Conservation (phyloP, 2,329 filamentous ascomycete genomes). For the Aureobasidium vineae region DNA sequence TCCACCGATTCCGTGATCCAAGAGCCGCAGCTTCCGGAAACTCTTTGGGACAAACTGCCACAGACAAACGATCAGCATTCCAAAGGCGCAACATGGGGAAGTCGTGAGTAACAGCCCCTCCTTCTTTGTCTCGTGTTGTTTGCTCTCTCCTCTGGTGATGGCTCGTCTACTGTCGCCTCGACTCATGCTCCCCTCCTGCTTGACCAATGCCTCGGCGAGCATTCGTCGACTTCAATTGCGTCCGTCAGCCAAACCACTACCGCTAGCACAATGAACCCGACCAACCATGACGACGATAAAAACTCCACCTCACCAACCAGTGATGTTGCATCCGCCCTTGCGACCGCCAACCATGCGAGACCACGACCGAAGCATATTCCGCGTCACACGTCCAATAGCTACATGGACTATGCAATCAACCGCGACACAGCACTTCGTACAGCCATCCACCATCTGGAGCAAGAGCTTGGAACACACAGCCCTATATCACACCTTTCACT, state of each 20-base stretch:
- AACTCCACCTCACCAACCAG: neutral
- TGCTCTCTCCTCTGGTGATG: constrained; percentile 13
- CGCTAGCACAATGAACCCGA: constrained; percentile 9
- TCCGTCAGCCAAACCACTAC: neutral
- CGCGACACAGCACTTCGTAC: constrained; percentile 38
- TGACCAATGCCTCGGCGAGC: neutral
- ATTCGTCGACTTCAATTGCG: neutral
- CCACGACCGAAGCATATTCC: constrained; percentile 38
- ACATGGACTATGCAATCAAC: constrained; percentile 37
- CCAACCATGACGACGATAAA: constrained; percentile 1
- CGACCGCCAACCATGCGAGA: constrained; percentile 36
- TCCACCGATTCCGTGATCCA: neutral
- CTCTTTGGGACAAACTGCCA: neutral
- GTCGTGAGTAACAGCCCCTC: constrained; percentile 26
- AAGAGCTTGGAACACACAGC: constrained; percentile 35
- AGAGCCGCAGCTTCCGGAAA: neutral
- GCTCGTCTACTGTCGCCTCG: neutral
- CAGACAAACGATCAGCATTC: constrained; percentile 13
- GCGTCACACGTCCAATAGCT: constrained; percentile 35
- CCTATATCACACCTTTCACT: constrained; percentile 35
- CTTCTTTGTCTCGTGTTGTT: constrained; percentile 15
- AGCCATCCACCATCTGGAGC: constrained; percentile 36
- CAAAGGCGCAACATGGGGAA: constrained; percentile 26
- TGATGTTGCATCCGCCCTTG: neutral
- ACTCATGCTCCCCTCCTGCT: neutral